Conservation (phyloP, 805 yeast species). For the Metschnikowia koreensis region DNA sequence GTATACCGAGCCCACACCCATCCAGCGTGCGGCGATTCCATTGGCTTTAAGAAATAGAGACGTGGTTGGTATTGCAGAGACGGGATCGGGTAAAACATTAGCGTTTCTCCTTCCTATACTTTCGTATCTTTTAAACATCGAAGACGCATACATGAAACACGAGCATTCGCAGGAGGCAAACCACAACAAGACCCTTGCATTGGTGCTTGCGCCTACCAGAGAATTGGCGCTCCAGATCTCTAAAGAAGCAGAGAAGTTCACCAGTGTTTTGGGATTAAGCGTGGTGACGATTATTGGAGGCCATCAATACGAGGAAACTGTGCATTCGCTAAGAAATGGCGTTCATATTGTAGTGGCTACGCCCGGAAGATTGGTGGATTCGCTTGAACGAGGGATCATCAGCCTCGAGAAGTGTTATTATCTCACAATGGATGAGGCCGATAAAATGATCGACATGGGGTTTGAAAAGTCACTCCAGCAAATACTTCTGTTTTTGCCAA, state of each 20-base stretch:
- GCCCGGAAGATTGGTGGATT: conserved; percentile 87
- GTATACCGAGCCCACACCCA: conserved; percentile 77
- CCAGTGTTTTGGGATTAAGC: conserved; percentile 38
- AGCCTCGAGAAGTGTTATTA: conserved; percentile 60
- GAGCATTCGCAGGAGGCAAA: conserved; percentile 46
- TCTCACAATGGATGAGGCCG: conserved; percentile 89
- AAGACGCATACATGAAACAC: conserved; percentile 31
- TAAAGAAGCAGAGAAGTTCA: conserved; percentile 56
- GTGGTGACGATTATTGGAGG: conserved; percentile 84
- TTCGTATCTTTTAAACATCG: conserved; percentile 44
- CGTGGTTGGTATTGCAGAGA: conserved; percentile 87
- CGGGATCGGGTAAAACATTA: conserved; percentile 94
- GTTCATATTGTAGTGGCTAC: conserved; percentile 88
- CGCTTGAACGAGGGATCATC: conserved; percentile 65
- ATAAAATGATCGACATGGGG: conserved; percentile 92
- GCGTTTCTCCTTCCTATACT: conserved; percentile 77
- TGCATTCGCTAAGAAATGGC: conserved; percentile 55
- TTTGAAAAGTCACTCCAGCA: conserved; percentile 76
- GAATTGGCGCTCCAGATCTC: conserved; percentile 90
- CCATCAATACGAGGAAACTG: conserved; percentile 74
- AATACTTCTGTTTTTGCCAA: conserved; percentile 57
- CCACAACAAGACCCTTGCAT: conserved; percentile 66
- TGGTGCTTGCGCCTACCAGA: conserved; percentile 88
- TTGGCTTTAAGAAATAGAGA: conserved; percentile 59
- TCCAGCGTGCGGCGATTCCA: conserved; percentile 88